These are phyloP conservation scores for Mucor velutinosus DNA, from an alignment of 371 early-diverging fungal genomes.

Conservation along the genomic window DNA sequence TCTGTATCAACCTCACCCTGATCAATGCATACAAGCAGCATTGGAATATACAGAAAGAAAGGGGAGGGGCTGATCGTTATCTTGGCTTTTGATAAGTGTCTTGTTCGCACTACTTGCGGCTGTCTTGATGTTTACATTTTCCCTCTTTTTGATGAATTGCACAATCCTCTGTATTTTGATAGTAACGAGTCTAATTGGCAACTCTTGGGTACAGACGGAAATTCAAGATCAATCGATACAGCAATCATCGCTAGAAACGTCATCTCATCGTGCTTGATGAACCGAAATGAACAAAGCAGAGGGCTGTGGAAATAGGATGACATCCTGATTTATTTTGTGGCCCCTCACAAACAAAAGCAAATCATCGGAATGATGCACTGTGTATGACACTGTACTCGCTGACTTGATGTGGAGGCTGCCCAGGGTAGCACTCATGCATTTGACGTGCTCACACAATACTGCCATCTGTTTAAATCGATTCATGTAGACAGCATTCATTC, in stretches of 20 bases:
- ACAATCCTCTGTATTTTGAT: neutral
- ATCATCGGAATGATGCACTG: neutral
- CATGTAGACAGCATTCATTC: neutral
- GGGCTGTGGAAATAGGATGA: neutral
- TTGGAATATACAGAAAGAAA: neutral
- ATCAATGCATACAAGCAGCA: neutral
- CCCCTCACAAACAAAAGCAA: neutral
- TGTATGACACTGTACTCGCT: neutral
- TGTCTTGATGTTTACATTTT: neutral
- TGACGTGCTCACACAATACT: too few relatives aligned
- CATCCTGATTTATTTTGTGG: neutral
- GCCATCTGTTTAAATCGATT: too few relatives aligned
- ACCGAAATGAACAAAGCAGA: neutral
- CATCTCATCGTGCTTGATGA: too few relatives aligned
- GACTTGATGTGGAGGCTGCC: too few relatives aligned
- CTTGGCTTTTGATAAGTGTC: too few relatives aligned
- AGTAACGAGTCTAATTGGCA: too few relatives aligned
- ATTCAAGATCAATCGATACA: too few relatives aligned
- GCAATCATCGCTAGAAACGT: too few relatives aligned
- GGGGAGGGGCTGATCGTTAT: neutral
- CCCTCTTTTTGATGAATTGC: neutral
- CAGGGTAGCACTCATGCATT: too few relatives aligned
- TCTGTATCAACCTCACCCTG: neutral
- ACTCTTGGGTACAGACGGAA: too few relatives aligned
- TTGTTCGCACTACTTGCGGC: too few relatives aligned